Conservation (phyloP, 2,329 filamentous ascomycete species). For the Hymenoscyphus linearis region DNA sequence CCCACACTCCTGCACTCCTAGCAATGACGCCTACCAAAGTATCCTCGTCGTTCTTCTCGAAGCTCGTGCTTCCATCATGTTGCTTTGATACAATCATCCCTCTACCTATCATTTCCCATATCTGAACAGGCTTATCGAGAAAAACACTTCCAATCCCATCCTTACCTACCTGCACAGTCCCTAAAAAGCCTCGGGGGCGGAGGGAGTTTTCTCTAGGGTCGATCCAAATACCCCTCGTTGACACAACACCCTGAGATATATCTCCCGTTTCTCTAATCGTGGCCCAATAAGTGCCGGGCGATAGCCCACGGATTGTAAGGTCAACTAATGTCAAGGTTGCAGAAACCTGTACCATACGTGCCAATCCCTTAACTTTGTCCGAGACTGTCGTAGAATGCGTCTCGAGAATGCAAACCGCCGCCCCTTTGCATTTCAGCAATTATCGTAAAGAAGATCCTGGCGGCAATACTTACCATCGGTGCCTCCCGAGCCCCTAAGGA, state of each 20-base stretch:
- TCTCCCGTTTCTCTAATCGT: slow-evolving; percentile 83
- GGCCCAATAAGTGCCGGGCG: slow-evolving; percentile 75
- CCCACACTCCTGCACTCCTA: slow-evolving; percentile 95
- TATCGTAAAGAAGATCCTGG: neutral
- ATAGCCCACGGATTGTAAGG: slow-evolving; percentile 76
- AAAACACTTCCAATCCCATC: slow-evolving; percentile 76
- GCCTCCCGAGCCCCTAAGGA: slow-evolving; percentile 80
- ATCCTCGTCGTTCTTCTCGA: slow-evolving; percentile 69
- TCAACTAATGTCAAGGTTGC: slow-evolving; percentile 77
- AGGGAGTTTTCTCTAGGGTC: slow-evolving; percentile 36
- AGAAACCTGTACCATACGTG: slow-evolving; percentile 88
- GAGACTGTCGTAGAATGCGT: slow-evolving; percentile 59
- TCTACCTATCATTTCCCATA: slow-evolving; percentile 95
- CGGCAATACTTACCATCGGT: slow-evolving; percentile 64
- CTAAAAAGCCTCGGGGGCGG: slow-evolving; percentile 59
- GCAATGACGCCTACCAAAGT: slow-evolving; percentile 92
- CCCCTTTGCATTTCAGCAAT: slow-evolving; percentile 41
- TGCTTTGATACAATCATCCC: slow-evolving; percentile 78
- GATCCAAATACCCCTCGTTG: slow-evolving; percentile 76
- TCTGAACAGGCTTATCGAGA: slow-evolving; percentile 73
- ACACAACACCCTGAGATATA: slow-evolving; percentile 75
- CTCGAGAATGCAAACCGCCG: slow-evolving; percentile 93
- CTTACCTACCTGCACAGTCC: slow-evolving; percentile 67
- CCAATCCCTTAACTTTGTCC: slow-evolving; percentile 75
- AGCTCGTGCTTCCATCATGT: slow-evolving; percentile 52